Base-by-base conservation (phyloP, 2,329 filamentous ascomycete genomes). In the Bipolaris oryzae region DNA sequence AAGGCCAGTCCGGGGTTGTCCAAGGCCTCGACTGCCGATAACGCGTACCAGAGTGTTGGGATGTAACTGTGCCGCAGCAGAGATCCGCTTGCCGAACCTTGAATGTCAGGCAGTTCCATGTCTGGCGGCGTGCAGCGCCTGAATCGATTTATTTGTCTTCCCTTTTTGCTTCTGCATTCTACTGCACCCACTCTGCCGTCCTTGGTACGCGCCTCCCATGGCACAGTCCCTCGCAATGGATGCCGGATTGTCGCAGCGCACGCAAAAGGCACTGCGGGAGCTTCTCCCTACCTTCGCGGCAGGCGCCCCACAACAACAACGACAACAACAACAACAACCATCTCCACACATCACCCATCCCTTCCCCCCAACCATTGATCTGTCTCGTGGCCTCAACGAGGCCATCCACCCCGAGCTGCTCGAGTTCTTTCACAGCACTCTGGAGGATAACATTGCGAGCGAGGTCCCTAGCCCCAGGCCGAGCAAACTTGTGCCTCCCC, bases 301-400 rank as follows among this genome's bases (percentile, higher is more conserved):
- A n/a, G 38, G 42, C 38, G 51, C 58, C 31, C 56, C 63, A 41
- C 53, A 58, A 31, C 53, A 52, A 20, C 53, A 53, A 9, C 57
- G 57, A 37, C 16, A 35, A 23, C 18, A 21, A 21, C 21, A n/a
- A n/a, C n/a, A n/a, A n/a, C 31, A 21, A 45, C 20, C 9, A 43
- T 21, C 28, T 38, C 33, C 25, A 28, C 45, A 48, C 10, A 16
- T 13, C n/a, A 18, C 13, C 50, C 50, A 68, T 38, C 48, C 59
- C 23, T 50, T 53, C 5, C 18, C 52, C n/a, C 10, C 55, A 4
- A 51, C 53, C 0, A 63, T 70, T 38, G 69, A 73, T 56, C 59
- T 73, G 1, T 71, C 70, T 9, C 61, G 47, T 33, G 69, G 63
- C 3, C 64, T 71, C 21, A 73, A 71, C 51, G 66, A 71, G 44